Base-by-base conservation (phyloP, 805 yeast species). In the Saccharomycopsis javanensis region DNA sequence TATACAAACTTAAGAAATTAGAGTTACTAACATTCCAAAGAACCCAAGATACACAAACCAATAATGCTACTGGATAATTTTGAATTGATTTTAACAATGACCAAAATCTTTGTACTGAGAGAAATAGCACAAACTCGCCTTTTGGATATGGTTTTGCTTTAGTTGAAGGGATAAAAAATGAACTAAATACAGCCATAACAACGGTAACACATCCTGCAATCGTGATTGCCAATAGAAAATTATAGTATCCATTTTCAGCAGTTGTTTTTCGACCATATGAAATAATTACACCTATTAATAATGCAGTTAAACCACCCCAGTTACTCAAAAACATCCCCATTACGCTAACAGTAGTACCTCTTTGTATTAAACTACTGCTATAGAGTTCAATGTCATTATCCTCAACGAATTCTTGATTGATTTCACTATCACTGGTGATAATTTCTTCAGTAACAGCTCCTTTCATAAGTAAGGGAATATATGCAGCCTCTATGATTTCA, bases 391-490 rank as follows among this genome's bases (percentile, higher is more conserved):
- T n/a, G n/a, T n/a, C n/a, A n/a, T n/a, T n/a, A n/a, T n/a, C n/a
- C 5, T 57, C 46, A 16, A 62, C 62, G 16, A 56, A 54, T 2
- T 61, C 56, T 8, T 16, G 31, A 35, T 25, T 35, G 8, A 23
- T 13, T 37, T 62, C 37, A 34, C 16, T 4, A 42, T 4, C 62
- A 34, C n/a, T n/a, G n/a, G 8, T 34, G 7, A 16, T 13, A 34
- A 16, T 66, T 2, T 64, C 62, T 1, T 34, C n/a, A 4, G 4
- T 4, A 13, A 7, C 4, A 16, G n/a, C 37, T 7, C 71, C 71
- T 52, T 73, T 65, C 76, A 74, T 72, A 55, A 74, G 71, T 20
- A 69, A 53, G 1, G 77, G 77, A 42, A 73, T 71, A 55, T 72
- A 73, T 1, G 75, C 69, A 1, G 71, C 75, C 57, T 72, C 76